Percentiles rank a stretch among this genome's conserved stretches.
These are phyloP conservation scores for Perilla frutescens DNA, from an alignment of 257 asterid genomes.

Conservation along the genomic window DNA sequence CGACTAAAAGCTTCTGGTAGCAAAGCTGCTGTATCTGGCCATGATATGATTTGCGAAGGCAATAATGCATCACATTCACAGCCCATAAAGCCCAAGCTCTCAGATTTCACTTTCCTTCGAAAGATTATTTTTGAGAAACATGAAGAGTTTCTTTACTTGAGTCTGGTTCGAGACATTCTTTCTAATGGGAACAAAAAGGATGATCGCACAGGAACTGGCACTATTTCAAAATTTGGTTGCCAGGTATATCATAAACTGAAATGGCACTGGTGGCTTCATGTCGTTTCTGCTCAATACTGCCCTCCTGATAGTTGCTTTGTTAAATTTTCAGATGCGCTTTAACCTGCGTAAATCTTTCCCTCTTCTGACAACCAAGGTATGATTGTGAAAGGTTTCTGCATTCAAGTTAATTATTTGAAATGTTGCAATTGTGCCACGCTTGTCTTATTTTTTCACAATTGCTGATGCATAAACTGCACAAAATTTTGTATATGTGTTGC, in stretches of 20 bases:
- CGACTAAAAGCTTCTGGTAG: slow-evolving; percentile 49
- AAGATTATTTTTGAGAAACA: slow-evolving; percentile 78
- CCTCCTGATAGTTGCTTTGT: slow-evolving; percentile 28
- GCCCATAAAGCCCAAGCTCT: slow-evolving; percentile 47
- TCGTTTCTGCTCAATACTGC: slow-evolving; percentile 11
- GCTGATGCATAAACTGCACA: no score
- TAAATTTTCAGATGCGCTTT: slow-evolving; percentile 74
- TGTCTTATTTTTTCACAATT: not conserved
- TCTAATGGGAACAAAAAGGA: slow-evolving; percentile 72
- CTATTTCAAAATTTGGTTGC: slow-evolving; percentile 90
- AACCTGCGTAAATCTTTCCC: slow-evolving; percentile 95
- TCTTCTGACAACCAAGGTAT: slow-evolving; percentile 90
- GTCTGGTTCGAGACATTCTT: slow-evolving; percentile 83
- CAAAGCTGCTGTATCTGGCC: slow-evolving; percentile 25
- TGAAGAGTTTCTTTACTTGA: slow-evolving; percentile 82
- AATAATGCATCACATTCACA: slow-evolving; percentile 35
- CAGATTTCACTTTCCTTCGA: slow-evolving; percentile 70
- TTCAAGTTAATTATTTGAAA: not conserved
- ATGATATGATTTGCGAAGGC: slow-evolving; percentile 32
- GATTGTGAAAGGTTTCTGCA: slow-evolving; percentile 7
- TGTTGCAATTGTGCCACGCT: not conserved
- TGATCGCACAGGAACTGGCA: slow-evolving; percentile 95
- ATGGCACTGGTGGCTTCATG: not conserved
- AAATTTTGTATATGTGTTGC: slow-evolving; percentile 7
- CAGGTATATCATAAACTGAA: slow-evolving; percentile 59